Base-by-base conservation (phyloP, 352 stramenopile species). In the Phytopythium chamaehyphon region DNA sequence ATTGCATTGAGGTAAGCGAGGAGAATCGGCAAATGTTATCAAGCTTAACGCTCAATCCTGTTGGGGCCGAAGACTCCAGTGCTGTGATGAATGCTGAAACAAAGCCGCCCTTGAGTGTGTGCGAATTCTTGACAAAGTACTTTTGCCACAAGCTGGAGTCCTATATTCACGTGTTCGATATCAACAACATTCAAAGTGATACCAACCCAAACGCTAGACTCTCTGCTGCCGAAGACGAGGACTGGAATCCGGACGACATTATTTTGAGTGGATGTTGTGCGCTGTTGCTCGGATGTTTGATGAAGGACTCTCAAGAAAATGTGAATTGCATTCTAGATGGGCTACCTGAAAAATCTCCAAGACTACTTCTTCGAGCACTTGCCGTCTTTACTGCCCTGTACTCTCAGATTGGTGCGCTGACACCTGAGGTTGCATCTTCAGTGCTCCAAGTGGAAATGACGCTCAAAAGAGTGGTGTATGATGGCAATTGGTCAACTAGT, bases 331-430 rank as follows among this genome's bases (percentile, higher is more conserved):
- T 91, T 40, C 49, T 90, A 14, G 52, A 45, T 0, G 51, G 45
- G 5, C 46, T 93, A 6, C 83, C 83, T 0, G 65, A 73, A 26
- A 24, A 21, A 2, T 89, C 83, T 5, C 64, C 75, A 24, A 58
- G 50, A 0, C 56, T 89, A 6, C 44, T 91, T 14, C 54, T 90
- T 16, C 69, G 77, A 33, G 66, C 76, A 8, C 50, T 93, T 4
- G 54, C 62, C 28, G 78, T 76, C 6, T 93, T 91, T 59, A 75
- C 80, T 1, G 74, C 78, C n/a, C 55, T 93, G 0, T 73, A 93
- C 46, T 80, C 80, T 16, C 83, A 93, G 35, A 78, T 93, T 47
- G 80, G 76, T 12, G 81, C 80, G 2, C 48, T 93, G 35, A 90
- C 83, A 0, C 61, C 69, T 7, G 83, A 91, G 28, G 59, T 90